phyloP scores from a whole-genome alignment of 495 filamentous ascomycete species.

The Acidomyces sp. region DNA sequence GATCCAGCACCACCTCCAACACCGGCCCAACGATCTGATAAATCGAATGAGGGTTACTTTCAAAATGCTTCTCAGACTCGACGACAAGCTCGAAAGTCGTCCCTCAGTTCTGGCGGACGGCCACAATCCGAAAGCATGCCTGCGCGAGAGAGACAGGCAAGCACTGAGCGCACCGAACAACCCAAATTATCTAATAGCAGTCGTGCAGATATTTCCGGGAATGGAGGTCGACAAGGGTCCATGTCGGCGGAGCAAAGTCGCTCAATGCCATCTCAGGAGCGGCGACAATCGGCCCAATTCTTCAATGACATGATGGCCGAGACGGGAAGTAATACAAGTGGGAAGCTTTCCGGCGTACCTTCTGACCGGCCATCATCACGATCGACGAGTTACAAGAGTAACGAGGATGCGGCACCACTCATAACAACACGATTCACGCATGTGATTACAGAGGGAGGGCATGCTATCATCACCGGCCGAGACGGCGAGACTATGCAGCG shows the following conservation, averaged over 20 bases:
- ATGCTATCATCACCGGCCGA: constrained; percentile 73
- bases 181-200: no score
- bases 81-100: constrained; percentile 12
- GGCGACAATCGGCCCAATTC: constrained; percentile 14
- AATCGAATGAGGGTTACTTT: constrained; percentile 4
- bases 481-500: constrained; percentile 54
- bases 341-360: background rate
- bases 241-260: no score
- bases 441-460: constrained; percentile 62
- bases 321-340: constrained; percentile 9
- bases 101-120: no score
- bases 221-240: no score
- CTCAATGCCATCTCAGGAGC: background rate
- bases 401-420: constrained; percentile 29
- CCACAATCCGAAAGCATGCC: no score
- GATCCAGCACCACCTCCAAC: constrained; percentile 40
- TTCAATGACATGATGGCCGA: constrained; percentile 21
- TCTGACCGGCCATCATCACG: background rate
- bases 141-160: no score
- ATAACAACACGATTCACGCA: constrained; percentile 70
- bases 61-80: constrained; percentile 17
- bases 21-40: constrained; percentile 9
- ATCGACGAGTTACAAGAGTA: constrained; percentile 14
- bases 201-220: no score
- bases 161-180: no score